Conservation (phyloP, 176 grass and related monocot species). For the Cymbopogon citratus region DNA sequence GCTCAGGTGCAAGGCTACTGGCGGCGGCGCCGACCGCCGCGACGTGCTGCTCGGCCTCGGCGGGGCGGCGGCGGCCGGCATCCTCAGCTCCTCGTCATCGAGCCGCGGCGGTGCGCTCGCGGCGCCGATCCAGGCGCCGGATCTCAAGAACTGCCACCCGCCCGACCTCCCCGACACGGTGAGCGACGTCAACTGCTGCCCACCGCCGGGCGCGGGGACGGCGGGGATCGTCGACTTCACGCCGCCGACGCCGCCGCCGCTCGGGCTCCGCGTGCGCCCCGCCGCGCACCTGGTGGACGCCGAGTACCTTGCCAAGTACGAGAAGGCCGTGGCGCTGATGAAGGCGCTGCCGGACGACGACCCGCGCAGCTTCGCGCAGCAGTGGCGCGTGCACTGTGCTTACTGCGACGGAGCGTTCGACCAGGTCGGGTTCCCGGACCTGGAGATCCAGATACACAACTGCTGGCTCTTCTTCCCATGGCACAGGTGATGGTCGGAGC, state of each 20-base stretch:
- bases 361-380: conserved; percentile 70
- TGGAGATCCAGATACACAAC: conserved; percentile 47
- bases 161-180: conserved; percentile 29
- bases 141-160: conserved; percentile 37
- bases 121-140: conserved; percentile 46
- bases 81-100: conserved; percentile 5
- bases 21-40: conserved; percentile 44
- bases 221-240: conserved; percentile 35
- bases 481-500: conserved; percentile 20
- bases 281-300: conserved; percentile 46
- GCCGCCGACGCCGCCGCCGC: conserved; percentile 26
- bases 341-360: conserved; percentile 56
- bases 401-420: conserved; percentile 54
- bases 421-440: conserved; percentile 48
- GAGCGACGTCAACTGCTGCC: conserved; percentile 41
- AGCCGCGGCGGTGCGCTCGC: conserved; percentile 13
- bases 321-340: conserved; percentile 53
- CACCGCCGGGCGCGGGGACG: background rate
- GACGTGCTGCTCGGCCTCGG: conserved; percentile 56
- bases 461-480: conserved; percentile 80
- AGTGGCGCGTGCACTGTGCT: conserved; percentile 53
- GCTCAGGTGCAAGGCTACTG: background rate
- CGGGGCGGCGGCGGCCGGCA: conserved; percentile 27
- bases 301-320: conserved; percentile 55
- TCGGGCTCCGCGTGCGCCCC: conserved; percentile 48